phyloP scores from a whole-genome alignment of 225 moss, liverwort and hornwort genomes.

The Pleurozium schreberi region DNA sequence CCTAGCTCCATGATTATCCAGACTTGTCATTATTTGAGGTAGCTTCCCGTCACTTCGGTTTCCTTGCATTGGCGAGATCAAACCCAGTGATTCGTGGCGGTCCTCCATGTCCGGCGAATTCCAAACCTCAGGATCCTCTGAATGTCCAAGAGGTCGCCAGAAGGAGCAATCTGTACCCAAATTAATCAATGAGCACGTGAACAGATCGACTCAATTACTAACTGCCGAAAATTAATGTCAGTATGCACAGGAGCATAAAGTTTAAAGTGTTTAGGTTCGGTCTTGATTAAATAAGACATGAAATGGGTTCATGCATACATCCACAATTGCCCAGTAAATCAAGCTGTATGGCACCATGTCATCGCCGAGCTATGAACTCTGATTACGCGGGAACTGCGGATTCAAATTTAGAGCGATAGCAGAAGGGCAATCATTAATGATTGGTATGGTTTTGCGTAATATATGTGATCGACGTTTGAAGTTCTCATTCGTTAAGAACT shows the following conservation, averaged over 20 bases:
- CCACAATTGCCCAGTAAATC: background rate
- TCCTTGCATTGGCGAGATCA: background rate
- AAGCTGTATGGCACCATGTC: background rate
- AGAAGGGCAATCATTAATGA: background rate
- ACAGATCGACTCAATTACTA: background rate
- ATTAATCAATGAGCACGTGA: background rate
- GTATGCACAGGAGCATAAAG: background rate
- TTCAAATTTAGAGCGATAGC: background rate
- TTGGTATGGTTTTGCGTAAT: background rate
- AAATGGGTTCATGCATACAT: background rate
- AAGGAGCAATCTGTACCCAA: background rate
- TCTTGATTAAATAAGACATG: background rate
- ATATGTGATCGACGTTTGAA: background rate
- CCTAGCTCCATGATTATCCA: background rate
- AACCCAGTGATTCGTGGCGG: background rate
- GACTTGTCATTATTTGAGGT: background rate
- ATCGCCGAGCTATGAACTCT: background rate
- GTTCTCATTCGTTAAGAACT: background rate
- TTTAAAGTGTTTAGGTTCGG: background rate
- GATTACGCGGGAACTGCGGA: background rate
- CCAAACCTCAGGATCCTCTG: constrained; percentile 7
- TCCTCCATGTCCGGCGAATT: background rate
- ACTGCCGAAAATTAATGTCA: background rate
- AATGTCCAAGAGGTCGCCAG: background rate
- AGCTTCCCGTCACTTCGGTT: background rate